Base-by-base conservation (phyloP, 805 yeast species). In the Saturnispora sanitii region DNA sequence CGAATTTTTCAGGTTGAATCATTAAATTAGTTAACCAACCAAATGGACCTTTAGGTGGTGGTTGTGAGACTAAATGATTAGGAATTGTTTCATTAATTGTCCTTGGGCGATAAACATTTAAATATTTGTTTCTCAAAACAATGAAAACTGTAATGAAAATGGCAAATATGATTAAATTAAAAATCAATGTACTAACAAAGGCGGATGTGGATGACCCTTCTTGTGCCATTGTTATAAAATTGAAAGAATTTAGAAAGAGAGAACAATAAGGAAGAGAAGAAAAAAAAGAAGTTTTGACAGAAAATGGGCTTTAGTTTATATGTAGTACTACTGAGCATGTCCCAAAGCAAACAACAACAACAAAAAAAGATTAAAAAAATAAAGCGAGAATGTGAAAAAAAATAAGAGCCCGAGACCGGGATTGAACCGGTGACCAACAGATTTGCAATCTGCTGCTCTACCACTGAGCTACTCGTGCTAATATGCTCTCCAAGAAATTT, bases 401-500 rank as follows among this genome's bases (percentile, higher is more conserved):
- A 36, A 37, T 18, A 23, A 37, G 46, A 81, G 92, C 86, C 79
- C 75, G 80, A 79, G 75, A 84, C 80, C 94, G 79, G 95, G 77
- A 61, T 84, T 79, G 95, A 84, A 84, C 94, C 79, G 75, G 80
- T 85, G 94, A 84, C 95, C 94, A 82, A 79, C 83, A 82, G 94
- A 84, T 82, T 84, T 84, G 94, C 94, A 84, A 84, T 84, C 94
- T 80, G 85, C 88, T 82, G 92, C 94, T 88, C 92, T 83, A 82
- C 94, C 92, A 79, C 92, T 83, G 38, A 35, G 38, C 38, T 35
- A 35, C 38, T 35, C 38, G 38, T 35, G 38, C 35, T 18, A 8
- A 7, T n/a, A n/a, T n/a, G n/a, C n/a, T n/a, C n/a, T n/a, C n/a
- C n/a, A n/a, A n/a, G n/a, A n/a, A n/a, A n/a, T n/a, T n/a, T n/a